A percentile compares a stretch with the other conserved stretches of the same genome.
Conservation (phyloP, 129 eudicot genomes). For the Chrysanthemum seticuspe region DNA sequence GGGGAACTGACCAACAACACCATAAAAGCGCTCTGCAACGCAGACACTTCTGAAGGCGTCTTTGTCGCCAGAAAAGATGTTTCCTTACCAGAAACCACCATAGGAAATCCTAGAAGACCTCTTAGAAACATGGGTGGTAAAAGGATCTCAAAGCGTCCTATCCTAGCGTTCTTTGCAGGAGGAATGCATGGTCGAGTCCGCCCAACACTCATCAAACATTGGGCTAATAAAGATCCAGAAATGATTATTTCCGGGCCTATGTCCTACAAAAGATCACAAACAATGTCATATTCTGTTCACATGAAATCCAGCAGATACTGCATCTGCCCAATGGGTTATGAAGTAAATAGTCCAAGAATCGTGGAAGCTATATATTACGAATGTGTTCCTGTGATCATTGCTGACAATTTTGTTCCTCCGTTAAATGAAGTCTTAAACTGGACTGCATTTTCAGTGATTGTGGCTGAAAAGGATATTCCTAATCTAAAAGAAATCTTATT, state of each 20-base stretch:
- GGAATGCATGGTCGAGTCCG: conserved; percentile 89
- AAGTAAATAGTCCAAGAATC: conserved; percentile 94
- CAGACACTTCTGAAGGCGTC: conserved; percentile 81
- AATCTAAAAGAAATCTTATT: conserved; percentile 68
- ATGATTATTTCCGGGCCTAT: conserved; percentile 71
- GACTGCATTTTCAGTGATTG: conserved; percentile 71
- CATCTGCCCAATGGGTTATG: conserved; percentile 92
- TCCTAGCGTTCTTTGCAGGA: conserved; percentile 93
- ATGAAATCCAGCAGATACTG: conserved; percentile 97
- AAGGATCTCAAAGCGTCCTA: conserved; percentile 73
- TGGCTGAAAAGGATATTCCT: conserved; percentile 76
- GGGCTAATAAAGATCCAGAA: conserved; percentile 61
- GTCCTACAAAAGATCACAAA: conserved; percentile 45
- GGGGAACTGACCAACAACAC: conserved; percentile 65
- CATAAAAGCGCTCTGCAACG: conserved; percentile 88
- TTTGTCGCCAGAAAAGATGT: conserved; percentile 69
- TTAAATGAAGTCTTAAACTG: conserved; percentile 73
- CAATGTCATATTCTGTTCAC: conserved; percentile 65
- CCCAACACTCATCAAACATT: conserved; percentile 59
- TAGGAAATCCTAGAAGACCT: conserved; percentile 56
- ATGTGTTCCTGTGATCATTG: conserved; percentile 93
- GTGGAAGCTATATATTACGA: conserved; percentile 90
- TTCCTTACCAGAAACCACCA: conserved; percentile 90
- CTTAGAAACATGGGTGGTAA: conserved; percentile 77
- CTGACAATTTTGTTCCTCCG: conserved; percentile 81